Conservation (phyloP, 116 monocot genomes). For the Iris pallida region DNA sequence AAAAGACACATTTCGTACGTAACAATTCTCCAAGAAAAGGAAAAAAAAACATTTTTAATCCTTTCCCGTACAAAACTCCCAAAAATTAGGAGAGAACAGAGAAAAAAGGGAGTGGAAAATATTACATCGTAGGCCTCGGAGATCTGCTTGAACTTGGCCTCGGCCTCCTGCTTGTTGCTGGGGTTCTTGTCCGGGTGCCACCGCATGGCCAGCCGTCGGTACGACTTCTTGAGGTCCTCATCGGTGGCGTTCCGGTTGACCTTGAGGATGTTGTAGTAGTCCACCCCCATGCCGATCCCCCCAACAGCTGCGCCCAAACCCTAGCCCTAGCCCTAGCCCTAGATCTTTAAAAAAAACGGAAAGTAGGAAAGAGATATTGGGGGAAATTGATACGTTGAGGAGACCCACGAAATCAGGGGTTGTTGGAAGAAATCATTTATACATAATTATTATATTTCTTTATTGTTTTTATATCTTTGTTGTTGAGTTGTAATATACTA, state of each 20-base stretch:
- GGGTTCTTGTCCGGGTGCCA: constrained; percentile 98
- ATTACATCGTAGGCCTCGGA: constrained; percentile 82
- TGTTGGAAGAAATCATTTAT: no score
- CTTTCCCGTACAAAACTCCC: neutral
- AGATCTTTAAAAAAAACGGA: no score
- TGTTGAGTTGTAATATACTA: no score
- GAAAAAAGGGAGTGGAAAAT: no score
- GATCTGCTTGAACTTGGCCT: constrained; percentile 86
- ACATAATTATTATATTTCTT: no score
- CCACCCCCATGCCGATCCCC: constrained; percentile 51
- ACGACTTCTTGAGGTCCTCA: constrained; percentile 82
- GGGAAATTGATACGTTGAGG: no score
- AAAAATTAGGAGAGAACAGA: neutral
- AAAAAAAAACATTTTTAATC: no score
- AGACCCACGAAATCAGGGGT: no score
- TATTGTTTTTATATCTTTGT: no score
- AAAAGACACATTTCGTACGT: no score
- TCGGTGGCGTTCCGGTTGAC: constrained; percentile 55
- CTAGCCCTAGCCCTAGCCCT: neutral
- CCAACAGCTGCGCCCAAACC: neutral
- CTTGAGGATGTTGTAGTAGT: constrained; percentile 86
- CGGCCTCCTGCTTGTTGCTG: constrained; percentile 42
- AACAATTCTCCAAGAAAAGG: no score
- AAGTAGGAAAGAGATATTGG: no score
- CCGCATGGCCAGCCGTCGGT: constrained; percentile 70